These are phyloP conservation scores for Phytopythium montanum DNA, from an alignment of 352 stramenopile genomes.

Conservation along the genomic window DNA sequence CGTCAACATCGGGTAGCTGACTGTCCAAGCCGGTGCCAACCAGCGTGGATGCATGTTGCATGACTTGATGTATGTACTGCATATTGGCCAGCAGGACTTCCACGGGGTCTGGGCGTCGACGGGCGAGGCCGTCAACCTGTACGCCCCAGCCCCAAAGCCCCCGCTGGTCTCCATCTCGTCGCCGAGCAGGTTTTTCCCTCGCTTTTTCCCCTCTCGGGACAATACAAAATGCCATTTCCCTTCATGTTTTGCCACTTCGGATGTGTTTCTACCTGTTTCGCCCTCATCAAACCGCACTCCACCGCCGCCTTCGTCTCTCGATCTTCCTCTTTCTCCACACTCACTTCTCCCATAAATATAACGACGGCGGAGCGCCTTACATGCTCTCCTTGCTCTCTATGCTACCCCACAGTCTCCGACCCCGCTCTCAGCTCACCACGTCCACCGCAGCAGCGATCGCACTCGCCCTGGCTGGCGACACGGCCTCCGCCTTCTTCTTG, in stretches of 20 bases:
- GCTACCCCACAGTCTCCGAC: neutral
- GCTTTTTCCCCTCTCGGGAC: neutral
- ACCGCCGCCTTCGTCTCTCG: slow-evolving; percentile 2
- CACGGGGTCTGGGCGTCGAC: neutral
- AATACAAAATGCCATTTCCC: neutral
- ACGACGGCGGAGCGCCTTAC: neutral
- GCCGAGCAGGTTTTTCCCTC: neutral
- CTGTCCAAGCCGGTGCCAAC: neutral
- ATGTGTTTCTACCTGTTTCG: slow-evolving; percentile 13
- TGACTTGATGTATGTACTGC: neutral
- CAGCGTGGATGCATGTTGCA: neutral
- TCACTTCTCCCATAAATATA: slow-evolving; percentile 7
- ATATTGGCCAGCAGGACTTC: neutral
- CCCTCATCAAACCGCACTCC: neutral
- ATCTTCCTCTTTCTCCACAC: slow-evolving; percentile 12
- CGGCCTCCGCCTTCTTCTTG: slow-evolving; percentile 29
- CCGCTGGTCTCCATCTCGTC: neutral
- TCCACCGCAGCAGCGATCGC: slow-evolving; percentile 8
- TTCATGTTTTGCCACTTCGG: slow-evolving; percentile 9
- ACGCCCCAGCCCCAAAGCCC: neutral
- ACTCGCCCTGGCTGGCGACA: slow-evolving; percentile 19
- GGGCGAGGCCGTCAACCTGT: neutral
- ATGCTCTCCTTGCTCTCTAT: slow-evolving; percentile 3
- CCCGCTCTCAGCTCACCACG: neutral
- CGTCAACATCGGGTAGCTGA: neutral